These are phyloP conservation scores for Metroxylon sagu DNA, from an alignment of 176 grass and related monocot genomes.

Conservation along the genomic window DNA sequence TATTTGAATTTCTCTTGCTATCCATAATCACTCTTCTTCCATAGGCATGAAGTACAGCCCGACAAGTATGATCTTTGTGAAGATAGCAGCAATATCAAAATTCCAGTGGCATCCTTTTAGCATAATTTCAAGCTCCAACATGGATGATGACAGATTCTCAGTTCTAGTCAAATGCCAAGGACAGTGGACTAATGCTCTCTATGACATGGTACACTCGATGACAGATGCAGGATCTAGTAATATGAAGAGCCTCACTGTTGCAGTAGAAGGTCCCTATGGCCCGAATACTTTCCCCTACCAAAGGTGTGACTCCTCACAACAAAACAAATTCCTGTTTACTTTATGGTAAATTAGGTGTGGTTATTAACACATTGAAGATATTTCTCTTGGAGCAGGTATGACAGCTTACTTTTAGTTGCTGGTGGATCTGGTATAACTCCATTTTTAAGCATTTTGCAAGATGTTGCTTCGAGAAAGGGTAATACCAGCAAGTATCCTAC, in stretches of 20 bases:
- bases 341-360: too few species aligned
- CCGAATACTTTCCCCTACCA: slow-evolving; percentile 3
- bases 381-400: slow-evolving; percentile 22
- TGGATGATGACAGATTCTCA: slow-evolving; percentile 16
- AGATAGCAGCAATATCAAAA: slow-evolving; percentile 34
- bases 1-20: too few species aligned
- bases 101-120: slow-evolving; percentile 47
- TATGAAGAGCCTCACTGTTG: slow-evolving; percentile 10
- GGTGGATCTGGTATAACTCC: slow-evolving; percentile 47
- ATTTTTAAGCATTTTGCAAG: slow-evolving; percentile 39
- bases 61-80: slow-evolving; percentile 35
- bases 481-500: slow-evolving; percentile 4
- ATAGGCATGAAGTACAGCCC: slow-evolving; percentile 34
- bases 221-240: slow-evolving; percentile 6
- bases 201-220: slow-evolving; percentile 10
- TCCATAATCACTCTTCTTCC: background rate
- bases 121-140: slow-evolving; percentile 35
- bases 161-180: slow-evolving; percentile 37
- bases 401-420: slow-evolving; percentile 32
- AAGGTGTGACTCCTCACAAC: slow-evolving; percentile 17
- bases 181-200: slow-evolving; percentile 31
- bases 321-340: background rate
- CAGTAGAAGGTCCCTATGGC: slow-evolving; percentile 36
- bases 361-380: too few species aligned
- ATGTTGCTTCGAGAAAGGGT: slow-evolving; percentile 22